Evolutionary conservation across 176 grass and related monocot genomes (phyloP).

Genomic region (Alopecurus myosuroides): DNA sequence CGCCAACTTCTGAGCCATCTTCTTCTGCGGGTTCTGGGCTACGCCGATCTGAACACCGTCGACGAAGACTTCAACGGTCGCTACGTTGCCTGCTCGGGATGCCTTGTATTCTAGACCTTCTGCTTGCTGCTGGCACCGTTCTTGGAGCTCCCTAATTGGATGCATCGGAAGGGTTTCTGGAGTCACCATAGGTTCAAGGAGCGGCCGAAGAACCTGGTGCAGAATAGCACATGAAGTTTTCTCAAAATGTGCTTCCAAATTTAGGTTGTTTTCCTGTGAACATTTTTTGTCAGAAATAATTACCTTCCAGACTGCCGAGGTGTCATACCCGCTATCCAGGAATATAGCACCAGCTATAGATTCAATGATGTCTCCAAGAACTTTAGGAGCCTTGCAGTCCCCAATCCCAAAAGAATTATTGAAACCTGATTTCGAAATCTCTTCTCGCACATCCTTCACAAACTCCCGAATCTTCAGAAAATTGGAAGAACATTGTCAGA

Average conservation of each 20-base stretch:
- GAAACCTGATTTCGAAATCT: constrained; percentile 80
- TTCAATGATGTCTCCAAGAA: constrained; percentile 94
- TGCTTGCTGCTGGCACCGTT: constrained; percentile 96
- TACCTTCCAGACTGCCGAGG: constrained; percentile 87
- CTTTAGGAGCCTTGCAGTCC: constrained; percentile 96
- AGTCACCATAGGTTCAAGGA: constrained; percentile 80
- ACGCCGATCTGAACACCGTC: constrained; percentile 91
- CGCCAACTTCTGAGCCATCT: constrained; percentile 98
- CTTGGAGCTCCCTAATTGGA: constrained; percentile 97
- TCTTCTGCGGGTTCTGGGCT: constrained; percentile 96
- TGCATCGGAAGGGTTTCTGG: constrained; percentile 97
- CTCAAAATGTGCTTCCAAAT: background rate
- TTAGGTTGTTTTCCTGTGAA: background rate
- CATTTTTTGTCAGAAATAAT: background rate
- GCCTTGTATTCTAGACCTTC: constrained; percentile 97
- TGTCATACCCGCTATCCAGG: constrained; percentile 66
- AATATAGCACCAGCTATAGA: constrained; percentile 95
- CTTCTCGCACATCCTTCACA: constrained; percentile 91
- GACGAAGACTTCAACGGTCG: constrained; percentile 89
- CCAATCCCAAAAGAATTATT: constrained; percentile 98
- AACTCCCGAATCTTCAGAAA: constrained; percentile 86
- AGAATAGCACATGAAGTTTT: background rate
- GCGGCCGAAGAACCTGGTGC: constrained; percentile 74
- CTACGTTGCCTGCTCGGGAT: constrained; percentile 61
- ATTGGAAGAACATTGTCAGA: constrained; percentile 25